Evolutionary conservation across 768 basidiomycete species (phyloP), one percentile per base, ranked within the genome.

Genomic region (Dioszegia hungarica): DNA sequence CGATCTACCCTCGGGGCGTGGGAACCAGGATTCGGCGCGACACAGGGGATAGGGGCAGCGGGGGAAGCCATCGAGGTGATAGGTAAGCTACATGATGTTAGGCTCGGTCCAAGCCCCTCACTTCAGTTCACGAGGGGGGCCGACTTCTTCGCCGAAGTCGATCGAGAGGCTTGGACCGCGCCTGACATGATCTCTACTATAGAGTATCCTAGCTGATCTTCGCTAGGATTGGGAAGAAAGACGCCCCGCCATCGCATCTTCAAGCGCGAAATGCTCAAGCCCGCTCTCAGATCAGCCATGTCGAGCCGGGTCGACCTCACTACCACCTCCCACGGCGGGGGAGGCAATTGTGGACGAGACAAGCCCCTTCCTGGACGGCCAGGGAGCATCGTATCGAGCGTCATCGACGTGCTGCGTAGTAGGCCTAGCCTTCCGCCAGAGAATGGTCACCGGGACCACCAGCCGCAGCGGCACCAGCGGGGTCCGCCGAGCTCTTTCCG

Each of bases 21-120:
- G 56, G 63, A 72, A n/a, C 62, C 67, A 2, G 53, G 45, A 3
- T 66, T 66, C 33, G 66, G 66, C 8, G 53, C 51, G 24, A 25
- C 59, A 4, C 33, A 43, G 4, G 62, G 67, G 20, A 59, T 68
- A 11, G 70, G 70, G 9, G 59, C 67, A 24, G 67, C 56, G 3
- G 70, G 70, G n/a, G 70, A 72, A 28, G 67, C 70, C 3, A 65
- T 68, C 44, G 67, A 72, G 39, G 59, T 63, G 5, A 72, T 72
- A 22, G 67, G 67, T 1, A 14, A 33, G 31, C 31, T 14, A 33
- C 6, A n/a, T n/a, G n/a, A n/a, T n/a, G n/a, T n/a, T n/a, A n/a
- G n/a, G n/a, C n/a, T n/a, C n/a, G n/a, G n/a, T n/a, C n/a, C n/a
- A n/a, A n/a, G n/a, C n/a, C n/a, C n/a, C n/a, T n/a, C n/a, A n/a